Conservation (phyloP, 1,284 basidiomycete species). For the Microbotryum saponariae region DNA sequence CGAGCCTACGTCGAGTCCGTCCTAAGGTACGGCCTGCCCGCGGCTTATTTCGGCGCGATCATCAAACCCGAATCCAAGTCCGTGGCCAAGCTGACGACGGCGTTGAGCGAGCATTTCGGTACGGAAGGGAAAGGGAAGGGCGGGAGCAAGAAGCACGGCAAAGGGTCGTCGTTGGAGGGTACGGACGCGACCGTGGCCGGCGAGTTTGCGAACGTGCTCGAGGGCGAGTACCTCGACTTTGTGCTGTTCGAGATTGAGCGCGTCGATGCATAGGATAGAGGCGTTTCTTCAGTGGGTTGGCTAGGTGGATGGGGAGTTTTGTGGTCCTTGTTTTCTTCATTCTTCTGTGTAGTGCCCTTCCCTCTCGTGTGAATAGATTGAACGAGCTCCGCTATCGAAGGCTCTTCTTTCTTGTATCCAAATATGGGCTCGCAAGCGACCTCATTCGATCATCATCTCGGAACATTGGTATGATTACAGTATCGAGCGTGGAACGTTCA, state of each 20-base stretch:
- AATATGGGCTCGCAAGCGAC: too few species aligned
- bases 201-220: conserved; percentile 82
- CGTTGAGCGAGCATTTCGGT: conserved; percentile 65
- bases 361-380: too few species aligned
- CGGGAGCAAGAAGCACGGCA: conserved; percentile 44
- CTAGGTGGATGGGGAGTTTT: too few species aligned
- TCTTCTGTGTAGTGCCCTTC: too few species aligned
- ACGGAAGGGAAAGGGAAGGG: conserved; percentile 32
- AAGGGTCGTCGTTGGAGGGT: conserved; percentile 42
- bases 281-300: neutral
- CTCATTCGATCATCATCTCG: too few species aligned
- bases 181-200: conserved; percentile 62
- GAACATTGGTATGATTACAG: too few species aligned
- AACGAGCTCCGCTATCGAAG: too few species aligned
- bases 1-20: conserved; percentile 92
- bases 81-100: conserved; percentile 63
- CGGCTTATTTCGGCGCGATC: conserved; percentile 74
- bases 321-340: too few species aligned
- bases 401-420: too few species aligned
- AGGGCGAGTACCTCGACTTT: conserved; percentile 90
- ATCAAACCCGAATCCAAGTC: conserved; percentile 84
- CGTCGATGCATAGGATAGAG: conserved; percentile 11
- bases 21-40: conserved; percentile 87
- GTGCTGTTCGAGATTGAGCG: conserved; percentile 55
- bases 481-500: neutral